Evolutionary conservation across 1,139 yeast species (phyloP).

Genomic region (Debaryomycetaceae sp.): DNA sequence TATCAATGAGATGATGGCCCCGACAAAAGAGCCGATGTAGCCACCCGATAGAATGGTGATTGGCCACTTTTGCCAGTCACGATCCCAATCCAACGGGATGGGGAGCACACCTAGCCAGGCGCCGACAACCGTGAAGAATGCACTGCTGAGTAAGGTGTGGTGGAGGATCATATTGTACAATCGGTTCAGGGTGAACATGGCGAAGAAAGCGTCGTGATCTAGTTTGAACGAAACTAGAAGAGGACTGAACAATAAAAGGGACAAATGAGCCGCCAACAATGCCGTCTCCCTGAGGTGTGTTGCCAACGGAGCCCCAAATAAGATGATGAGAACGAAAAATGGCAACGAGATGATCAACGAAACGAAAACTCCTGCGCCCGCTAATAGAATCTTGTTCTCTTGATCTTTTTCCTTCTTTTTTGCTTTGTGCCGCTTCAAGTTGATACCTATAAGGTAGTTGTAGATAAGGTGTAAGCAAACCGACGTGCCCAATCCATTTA

Average conservation of each 20-base stretch:
- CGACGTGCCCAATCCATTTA: slow-evolving; percentile 24
- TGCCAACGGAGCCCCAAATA: slow-evolving; percentile 87
- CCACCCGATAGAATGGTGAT: slow-evolving; percentile 81
- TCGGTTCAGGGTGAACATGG: slow-evolving; percentile 20
- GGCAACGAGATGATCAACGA: slow-evolving; percentile 49
- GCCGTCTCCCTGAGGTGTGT: slow-evolving; percentile 56
- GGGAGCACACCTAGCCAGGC: slow-evolving; percentile 94
- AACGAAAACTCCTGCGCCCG: slow-evolving; percentile 35
- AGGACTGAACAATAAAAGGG: slow-evolving; percentile 62
- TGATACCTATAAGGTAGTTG: slow-evolving; percentile 20
- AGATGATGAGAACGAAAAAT: slow-evolving; percentile 47
- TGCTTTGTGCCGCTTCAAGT: slow-evolving; percentile 15
- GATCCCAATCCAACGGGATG: slow-evolving; percentile 95
- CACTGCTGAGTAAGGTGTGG: slow-evolving; percentile 37
- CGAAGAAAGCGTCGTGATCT: slow-evolving; percentile 35
- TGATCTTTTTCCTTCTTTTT: slow-evolving; percentile 11
- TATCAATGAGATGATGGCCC: slow-evolving; percentile 28
- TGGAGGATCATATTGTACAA: slow-evolving; percentile 22
- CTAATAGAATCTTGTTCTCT: slow-evolving; percentile 30
- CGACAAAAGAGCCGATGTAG: slow-evolving; percentile 66
- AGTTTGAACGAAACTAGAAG: slow-evolving; percentile 58
- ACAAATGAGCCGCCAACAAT: slow-evolving; percentile 61
- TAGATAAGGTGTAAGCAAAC: slow-evolving; percentile 26
- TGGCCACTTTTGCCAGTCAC: slow-evolving; percentile 99
- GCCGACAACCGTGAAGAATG: slow-evolving; percentile 59